Evolutionary conservation across 306 rosid species (phyloP).

Genomic region (Glycine soja): DNA sequence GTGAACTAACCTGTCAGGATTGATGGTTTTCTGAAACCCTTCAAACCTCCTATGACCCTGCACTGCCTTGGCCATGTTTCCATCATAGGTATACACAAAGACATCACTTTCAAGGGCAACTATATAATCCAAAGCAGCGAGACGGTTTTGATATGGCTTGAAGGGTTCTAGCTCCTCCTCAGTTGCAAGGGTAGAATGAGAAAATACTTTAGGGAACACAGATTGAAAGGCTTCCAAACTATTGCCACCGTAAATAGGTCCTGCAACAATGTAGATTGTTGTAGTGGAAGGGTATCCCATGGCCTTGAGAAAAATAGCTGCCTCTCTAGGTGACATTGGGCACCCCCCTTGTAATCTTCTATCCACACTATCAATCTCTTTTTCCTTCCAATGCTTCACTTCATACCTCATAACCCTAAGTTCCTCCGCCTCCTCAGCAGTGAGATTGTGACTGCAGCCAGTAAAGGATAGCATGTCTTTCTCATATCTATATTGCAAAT

Average conservation of each 20-base stretch:
- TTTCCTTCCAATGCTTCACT: constrained; percentile 99
- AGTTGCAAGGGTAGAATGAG: constrained; percentile 90
- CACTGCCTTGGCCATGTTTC: constrained; percentile 99
- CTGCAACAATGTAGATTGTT: constrained; percentile 96
- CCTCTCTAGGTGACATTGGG: constrained; percentile 97
- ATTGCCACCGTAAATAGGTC: constrained; percentile 84
- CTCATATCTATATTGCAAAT: constrained; percentile 74
- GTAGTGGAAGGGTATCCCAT: constrained; percentile 96
- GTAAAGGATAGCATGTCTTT: constrained; percentile 99
- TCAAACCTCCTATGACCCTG: constrained; percentile 95
- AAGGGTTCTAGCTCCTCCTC: constrained; percentile 84
- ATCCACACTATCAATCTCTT: constrained; percentile 82
- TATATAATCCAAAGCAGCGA: constrained; percentile 93
- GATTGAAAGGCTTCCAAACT: constrained; percentile 73
- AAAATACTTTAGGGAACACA: constrained; percentile 77
- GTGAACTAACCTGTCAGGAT: constrained; percentile 81
- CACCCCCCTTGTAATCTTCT: constrained; percentile 86
- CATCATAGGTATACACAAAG: constrained; percentile 93
- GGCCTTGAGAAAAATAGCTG: constrained; percentile 93
- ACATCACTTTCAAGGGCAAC: constrained; percentile 93
- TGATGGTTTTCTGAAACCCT: constrained; percentile 90
- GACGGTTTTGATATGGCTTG: constrained; percentile 83
- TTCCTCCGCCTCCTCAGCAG: constrained; percentile 71
- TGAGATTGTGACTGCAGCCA: constrained; percentile 95
- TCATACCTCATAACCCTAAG: constrained; percentile 84